phyloP scores from a whole-genome alignment of 2,329 filamentous ascomycete genomes.

The Alternaria triticimaculans region DNA sequence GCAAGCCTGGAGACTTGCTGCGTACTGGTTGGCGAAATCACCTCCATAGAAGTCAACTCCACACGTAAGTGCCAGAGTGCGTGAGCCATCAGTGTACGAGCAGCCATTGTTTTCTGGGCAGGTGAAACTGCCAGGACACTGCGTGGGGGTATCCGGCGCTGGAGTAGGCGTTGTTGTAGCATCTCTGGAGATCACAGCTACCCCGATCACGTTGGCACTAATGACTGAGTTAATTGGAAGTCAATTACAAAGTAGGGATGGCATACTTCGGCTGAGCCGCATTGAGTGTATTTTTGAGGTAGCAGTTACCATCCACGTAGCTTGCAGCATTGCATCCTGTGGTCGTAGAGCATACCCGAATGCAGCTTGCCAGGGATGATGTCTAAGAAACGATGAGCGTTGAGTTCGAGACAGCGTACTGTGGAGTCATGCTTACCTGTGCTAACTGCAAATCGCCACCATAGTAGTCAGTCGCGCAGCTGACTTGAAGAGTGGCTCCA shows the following conservation, averaged over 20 bases:
- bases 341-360: background rate
- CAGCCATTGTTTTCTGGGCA: background rate
- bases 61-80: background rate
- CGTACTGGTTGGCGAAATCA: background rate
- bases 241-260: background rate
- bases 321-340: background rate
- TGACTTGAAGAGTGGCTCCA: background rate
- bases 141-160: background rate
- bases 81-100: background rate
- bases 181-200: background rate
- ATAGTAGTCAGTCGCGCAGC: slow-evolving; percentile 3
- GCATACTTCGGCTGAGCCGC: background rate
- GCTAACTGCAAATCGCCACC: background rate
- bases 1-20: background rate
- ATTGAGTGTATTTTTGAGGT: background rate
- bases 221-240: background rate
- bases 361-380: background rate
- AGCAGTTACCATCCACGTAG: background rate
- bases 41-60: background rate
- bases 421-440: background rate
- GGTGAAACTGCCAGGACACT: background rate
- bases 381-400: background rate
- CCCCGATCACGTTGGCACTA: background rate
- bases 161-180: background rate
- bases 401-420: background rate